phyloP scores from a whole-genome alignment of 2,329 filamentous ascomycete species.

The Aspergillus sp. region DNA sequence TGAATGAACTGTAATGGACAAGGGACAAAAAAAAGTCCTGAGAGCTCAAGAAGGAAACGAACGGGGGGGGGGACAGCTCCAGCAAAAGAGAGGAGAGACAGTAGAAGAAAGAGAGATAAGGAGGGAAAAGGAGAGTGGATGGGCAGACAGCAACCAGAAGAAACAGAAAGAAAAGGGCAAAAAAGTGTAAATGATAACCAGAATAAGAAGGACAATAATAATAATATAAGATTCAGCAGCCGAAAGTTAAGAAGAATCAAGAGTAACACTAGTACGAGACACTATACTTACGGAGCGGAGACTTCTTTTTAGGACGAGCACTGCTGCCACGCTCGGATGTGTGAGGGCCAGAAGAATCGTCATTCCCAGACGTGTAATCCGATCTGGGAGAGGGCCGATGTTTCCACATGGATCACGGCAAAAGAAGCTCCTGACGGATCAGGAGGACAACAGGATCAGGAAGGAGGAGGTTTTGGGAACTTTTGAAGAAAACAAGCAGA shows the following conservation, averaged over 20 bases:
- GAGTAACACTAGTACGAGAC: conserved; percentile 20
- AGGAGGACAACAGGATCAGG: conserved; percentile 21
- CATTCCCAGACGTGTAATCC: conserved; percentile 39
- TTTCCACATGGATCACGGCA: conserved; percentile 42
- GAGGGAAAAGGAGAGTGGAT: background rate
- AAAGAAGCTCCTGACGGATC: conserved; percentile 19
- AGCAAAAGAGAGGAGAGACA: background rate
- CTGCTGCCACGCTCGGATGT: conserved; percentile 37
- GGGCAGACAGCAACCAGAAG: conserved; percentile 3
- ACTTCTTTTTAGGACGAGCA: conserved; percentile 40
- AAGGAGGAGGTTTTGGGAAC: conserved; percentile 1
- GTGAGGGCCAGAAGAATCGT: conserved; percentile 36
- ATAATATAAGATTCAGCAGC: conserved; percentile 14
- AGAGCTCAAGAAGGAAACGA: conserved; percentile 7
- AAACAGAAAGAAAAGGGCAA: conserved; percentile 5
- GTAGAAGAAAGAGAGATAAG: conserved; percentile 5
- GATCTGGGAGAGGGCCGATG: conserved; percentile 43
- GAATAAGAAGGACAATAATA: conserved; percentile 10
- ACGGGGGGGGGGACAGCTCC: background rate
- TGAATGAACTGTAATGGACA: conserved; percentile 5
- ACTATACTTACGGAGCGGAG: conserved; percentile 33
- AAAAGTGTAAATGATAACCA: conserved; percentile 7
- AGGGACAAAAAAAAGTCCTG: conserved; percentile 9
- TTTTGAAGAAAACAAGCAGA: conserved; percentile 4
- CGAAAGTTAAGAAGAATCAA: conserved; percentile 9